Base-by-base conservation (phyloP, 805 yeast species). In the Myxozyma vanderwaltii region DNA sequence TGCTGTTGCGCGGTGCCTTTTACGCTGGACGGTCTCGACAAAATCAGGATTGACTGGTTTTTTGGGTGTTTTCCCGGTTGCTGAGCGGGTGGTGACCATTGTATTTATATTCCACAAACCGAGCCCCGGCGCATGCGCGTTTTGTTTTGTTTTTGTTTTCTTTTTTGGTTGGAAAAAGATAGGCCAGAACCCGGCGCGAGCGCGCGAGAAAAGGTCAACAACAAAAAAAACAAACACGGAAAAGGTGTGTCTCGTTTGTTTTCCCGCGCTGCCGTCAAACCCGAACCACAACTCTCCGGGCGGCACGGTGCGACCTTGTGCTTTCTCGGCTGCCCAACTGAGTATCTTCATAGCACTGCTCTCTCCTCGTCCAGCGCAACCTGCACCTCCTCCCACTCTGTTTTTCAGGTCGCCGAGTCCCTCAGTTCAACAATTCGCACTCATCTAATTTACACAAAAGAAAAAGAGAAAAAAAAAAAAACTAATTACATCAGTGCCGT, bases 1-100 rank as follows among this genome's bases (percentile, higher is more conserved):
- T 19, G 10, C n/a, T n/a, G n/a, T n/a, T 1, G 29, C 24, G 35
- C 43, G 41, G 5, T 19, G 33, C 52, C 24, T 48, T 27, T 27
- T 36, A 13, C 58, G 55, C 40, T 31, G 38, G n/a, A 45, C 51
- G 17, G 55, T 53, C 41, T 58, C 62, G 33, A 58, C 56, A 23
- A 58, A 49, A 47, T 58, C 58, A 13, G 62, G 58, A 7, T 54
- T 43, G 23, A 44, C 26, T 4, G 48, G 27, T 31, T 58, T 58
- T 45, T 54, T 58, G 35, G 62, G 62, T 33, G 62, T 58, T 31
- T 58, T 58, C 23, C 62, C 62, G 15, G 62, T 58, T 7, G 62
- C 52, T 5, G 62, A 58, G 35, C 62, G 58, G 36, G 62, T 58
- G 39, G 55, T 50, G 41, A 58, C 62, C 62, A 58, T 58, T 3